phyloP scores from a whole-genome alignment of 306 rosid genomes.

The Malus asiatica region DNA sequence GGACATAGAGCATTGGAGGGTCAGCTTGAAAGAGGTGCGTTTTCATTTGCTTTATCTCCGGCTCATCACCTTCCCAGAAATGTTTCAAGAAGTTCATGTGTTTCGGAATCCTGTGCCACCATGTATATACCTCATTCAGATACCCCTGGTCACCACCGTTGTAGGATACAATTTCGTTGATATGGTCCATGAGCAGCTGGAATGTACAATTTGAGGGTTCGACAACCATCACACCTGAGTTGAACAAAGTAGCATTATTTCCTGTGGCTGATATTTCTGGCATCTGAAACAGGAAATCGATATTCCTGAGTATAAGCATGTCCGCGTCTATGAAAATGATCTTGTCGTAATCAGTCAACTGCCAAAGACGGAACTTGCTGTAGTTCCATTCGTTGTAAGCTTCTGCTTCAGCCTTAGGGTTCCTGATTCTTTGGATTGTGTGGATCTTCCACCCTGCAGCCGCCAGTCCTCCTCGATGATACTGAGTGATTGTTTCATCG shows the following conservation, averaged over 20 bases:
- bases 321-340: constrained; percentile 86
- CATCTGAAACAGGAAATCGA: constrained; percentile 81
- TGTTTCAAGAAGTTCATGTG: constrained; percentile 94
- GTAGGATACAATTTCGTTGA: constrained; percentile 72
- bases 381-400: constrained; percentile 95
- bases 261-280: constrained; percentile 80
- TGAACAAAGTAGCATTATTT: constrained; percentile 72
- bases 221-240: constrained; percentile 81
- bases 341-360: constrained; percentile 78
- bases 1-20: constrained; percentile 72
- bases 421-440: constrained; percentile 72
- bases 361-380: constrained; percentile 92
- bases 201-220: constrained; percentile 85
- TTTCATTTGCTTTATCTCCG: constrained; percentile 51
- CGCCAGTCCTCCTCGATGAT: constrained; percentile 70
- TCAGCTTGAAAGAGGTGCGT: constrained; percentile 67
- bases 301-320: constrained; percentile 67
- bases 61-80: constrained; percentile 82
- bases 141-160: constrained; percentile 92
- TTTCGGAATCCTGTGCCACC: constrained; percentile 90
- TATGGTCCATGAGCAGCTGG: constrained; percentile 73
- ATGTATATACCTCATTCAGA: constrained; percentile 74
- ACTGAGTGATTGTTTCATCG: constrained; percentile 62
- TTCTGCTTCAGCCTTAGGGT: constrained; percentile 78
- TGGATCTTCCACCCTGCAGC: constrained; percentile 89